Conservation (phyloP, 1,139 yeast genomes). For the Pichia sp. region DNA sequence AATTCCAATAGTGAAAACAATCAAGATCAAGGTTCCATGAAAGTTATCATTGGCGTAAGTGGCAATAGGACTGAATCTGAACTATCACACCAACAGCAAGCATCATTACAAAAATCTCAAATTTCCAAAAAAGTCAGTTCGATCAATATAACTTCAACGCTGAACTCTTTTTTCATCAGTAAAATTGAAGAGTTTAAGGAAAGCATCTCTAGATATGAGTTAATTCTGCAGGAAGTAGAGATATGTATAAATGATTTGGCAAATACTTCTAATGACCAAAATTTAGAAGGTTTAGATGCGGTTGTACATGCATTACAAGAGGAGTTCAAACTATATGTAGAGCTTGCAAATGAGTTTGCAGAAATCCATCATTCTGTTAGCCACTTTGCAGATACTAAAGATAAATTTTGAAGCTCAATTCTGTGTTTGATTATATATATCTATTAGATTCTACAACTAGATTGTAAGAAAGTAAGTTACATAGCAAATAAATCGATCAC, state of each 20-base stretch:
- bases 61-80: constrained; percentile 22
- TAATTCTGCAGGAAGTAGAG: constrained; percentile 63
- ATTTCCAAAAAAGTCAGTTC: constrained; percentile 17
- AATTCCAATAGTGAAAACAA: constrained; percentile 17
- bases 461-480: too few relatives aligned
- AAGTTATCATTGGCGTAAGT: constrained; percentile 26
- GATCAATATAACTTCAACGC: constrained; percentile 26
- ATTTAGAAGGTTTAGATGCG: constrained; percentile 43
- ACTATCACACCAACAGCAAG: constrained; percentile 15
- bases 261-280: constrained; percentile 28
- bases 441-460: not conserved
- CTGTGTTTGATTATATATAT: not conserved
- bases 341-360: constrained; percentile 82
- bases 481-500: too few relatives aligned
- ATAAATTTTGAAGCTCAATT: constrained; percentile 15
- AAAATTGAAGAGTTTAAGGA: constrained; percentile 45
- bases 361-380: constrained; percentile 74
- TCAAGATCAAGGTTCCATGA: constrained; percentile 20
- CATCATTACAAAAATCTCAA: constrained; percentile 12
- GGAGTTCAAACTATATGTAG: constrained; percentile 84
- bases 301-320: constrained; percentile 65
- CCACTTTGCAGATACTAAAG: constrained; percentile 16
- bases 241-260: constrained; percentile 68
- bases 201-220: constrained; percentile 62
- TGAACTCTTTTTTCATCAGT: constrained; percentile 47